These are phyloP conservation scores for Saccharomyces paradoxus DNA, from an alignment of 805 yeast species.

Conservation along the genomic window DNA sequence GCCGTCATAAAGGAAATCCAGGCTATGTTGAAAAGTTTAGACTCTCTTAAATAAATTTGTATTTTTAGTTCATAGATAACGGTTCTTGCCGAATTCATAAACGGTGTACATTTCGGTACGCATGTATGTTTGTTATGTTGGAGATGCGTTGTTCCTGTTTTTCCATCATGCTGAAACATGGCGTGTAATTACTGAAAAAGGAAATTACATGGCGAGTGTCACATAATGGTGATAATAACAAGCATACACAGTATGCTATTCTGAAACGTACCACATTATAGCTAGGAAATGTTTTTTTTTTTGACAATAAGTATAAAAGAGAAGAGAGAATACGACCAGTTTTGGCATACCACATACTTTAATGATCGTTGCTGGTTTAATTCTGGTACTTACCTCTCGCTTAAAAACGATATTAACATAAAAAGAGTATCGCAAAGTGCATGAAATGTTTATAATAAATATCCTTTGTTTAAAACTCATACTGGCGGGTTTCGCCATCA, in stretches of 20 bases:
- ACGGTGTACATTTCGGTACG: not conserved
- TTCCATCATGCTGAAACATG: not conserved
- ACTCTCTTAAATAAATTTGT: constrained; percentile 21
- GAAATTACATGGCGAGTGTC: constrained; percentile 3
- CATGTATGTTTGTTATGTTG: not conserved
- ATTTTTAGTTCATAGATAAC: not conserved
- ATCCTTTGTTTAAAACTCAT: not conserved
- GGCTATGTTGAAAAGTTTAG: constrained; percentile 47
- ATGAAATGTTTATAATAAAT: not conserved
- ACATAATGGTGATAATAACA: not conserved
- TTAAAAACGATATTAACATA: not conserved
- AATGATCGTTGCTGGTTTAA: not conserved
- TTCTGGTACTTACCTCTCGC: not conserved
- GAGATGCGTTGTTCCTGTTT: not conserved
- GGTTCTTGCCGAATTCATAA: not conserved
- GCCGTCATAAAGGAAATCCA: constrained; percentile 54
- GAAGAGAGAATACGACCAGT: not conserved
- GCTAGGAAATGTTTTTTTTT: not conserved
- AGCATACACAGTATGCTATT: not conserved
- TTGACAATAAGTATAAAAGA: not conserved
- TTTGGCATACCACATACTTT: not conserved
- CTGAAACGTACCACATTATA: not conserved
- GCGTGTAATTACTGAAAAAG: constrained; percentile 4
- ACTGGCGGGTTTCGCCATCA: not conserved
- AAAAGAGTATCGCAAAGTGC: not conserved